Conservation (phyloP, 306 rosid species). For the Prunus mira region DNA sequence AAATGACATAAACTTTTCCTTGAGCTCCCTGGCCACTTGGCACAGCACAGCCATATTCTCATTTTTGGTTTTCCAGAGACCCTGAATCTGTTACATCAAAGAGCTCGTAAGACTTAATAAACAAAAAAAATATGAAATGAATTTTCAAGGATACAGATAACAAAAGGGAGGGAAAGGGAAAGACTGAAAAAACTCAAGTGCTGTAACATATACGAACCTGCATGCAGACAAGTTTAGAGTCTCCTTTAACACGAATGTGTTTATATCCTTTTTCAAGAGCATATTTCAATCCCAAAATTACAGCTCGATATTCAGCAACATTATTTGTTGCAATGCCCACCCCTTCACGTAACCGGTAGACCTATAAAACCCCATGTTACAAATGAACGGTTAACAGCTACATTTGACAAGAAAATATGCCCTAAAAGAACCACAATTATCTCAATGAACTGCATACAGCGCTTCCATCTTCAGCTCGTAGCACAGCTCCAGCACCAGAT, state of each 20-base stretch:
- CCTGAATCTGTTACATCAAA: conserved; percentile 52
- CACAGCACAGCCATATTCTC: conserved; percentile 62
- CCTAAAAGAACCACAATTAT: neutral
- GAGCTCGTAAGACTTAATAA: conserved; percentile 3
- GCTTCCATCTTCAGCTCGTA: conserved; percentile 71
- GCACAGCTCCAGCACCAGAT: conserved; percentile 89
- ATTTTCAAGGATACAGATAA: neutral
- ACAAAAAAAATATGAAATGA: neutral
- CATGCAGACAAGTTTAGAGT: conserved; percentile 79
- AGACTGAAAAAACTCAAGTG: neutral
- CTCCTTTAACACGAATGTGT: conserved; percentile 59
- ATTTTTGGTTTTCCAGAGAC: conserved; percentile 66
- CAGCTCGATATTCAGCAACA: conserved; percentile 76
- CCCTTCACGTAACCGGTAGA: conserved; percentile 70
- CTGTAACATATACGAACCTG: conserved; percentile 59
- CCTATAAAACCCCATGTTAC: conserved; percentile 34
- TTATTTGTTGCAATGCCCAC: conserved; percentile 68
- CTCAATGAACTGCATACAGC: conserved; percentile 33
- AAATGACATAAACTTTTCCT: conserved; percentile 55
- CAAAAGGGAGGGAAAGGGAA: neutral
- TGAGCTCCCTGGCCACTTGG: conserved; percentile 55
- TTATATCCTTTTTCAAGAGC: conserved; percentile 63
- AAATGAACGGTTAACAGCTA: conserved; percentile 2
- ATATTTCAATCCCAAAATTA: conserved; percentile 65
- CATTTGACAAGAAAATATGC: neutral